A percentile compares a stretch with the other conserved stretches of the same genome.
Conservation (phyloP, 2,329 filamentous ascomycete species). For the Arthrobotrys conoides region DNA sequence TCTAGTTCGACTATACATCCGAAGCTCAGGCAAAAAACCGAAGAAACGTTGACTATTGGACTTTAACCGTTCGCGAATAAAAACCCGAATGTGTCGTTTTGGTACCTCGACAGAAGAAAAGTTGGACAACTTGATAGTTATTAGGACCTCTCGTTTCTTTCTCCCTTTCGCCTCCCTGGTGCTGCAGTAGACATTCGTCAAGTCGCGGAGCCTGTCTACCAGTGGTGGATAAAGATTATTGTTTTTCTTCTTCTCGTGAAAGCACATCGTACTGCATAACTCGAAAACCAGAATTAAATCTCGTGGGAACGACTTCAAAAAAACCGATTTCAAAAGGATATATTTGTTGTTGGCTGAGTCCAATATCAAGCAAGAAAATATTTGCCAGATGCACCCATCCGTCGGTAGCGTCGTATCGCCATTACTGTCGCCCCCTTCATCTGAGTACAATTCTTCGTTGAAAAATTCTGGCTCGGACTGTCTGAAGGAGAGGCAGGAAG, state of each 20-base stretch:
- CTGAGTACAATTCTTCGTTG: slow-evolving; percentile 59
- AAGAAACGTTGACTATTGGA: slow-evolving; percentile 45
- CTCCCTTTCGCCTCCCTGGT: slow-evolving; percentile 28
- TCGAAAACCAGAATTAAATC: slow-evolving; percentile 29
- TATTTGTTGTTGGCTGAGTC: slow-evolving; percentile 60
- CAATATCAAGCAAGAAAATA: slow-evolving; percentile 59
- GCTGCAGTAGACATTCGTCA: slow-evolving; percentile 48
- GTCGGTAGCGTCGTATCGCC: slow-evolving; percentile 60
- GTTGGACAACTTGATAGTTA: slow-evolving; percentile 52
- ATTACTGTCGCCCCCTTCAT: slow-evolving; percentile 60
- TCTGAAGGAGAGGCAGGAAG: slow-evolving; percentile 58
- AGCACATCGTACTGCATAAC: slow-evolving; percentile 53
- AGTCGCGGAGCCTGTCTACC: slow-evolving; percentile 49
- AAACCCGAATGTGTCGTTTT: slow-evolving; percentile 49
- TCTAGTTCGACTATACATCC: slow-evolving; percentile 48
- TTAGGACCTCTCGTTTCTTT: slow-evolving; percentile 32
- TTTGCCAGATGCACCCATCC: slow-evolving; percentile 59
- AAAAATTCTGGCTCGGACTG: slow-evolving; percentile 53
- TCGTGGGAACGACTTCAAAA: slow-evolving; percentile 29
- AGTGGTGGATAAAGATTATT: slow-evolving; percentile 57
- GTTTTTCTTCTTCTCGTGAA: slow-evolving; percentile 43
- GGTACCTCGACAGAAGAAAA: slow-evolving; percentile 52
- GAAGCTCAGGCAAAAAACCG: slow-evolving; percentile 55
- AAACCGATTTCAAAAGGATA: slow-evolving; percentile 37
- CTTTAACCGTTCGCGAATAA: slow-evolving; percentile 50